Percentiles rank a stretch among this genome's conserved stretches.
Conservation (phyloP, 2,329 filamentous ascomycete species). For the Paecilomyces sp. region DNA sequence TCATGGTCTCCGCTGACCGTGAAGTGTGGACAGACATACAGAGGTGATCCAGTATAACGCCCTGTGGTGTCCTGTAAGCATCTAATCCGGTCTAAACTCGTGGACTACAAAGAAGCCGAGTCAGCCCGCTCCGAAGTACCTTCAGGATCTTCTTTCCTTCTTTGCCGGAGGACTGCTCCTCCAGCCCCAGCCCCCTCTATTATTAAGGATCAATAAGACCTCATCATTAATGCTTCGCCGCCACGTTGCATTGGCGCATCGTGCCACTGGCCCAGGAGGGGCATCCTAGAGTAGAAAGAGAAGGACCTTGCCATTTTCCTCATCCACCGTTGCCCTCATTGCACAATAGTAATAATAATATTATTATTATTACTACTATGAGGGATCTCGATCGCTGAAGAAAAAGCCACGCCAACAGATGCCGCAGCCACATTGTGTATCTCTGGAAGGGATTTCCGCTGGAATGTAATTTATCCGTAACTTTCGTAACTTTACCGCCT, state of each 20-base stretch:
- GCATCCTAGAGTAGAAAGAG: neutral
- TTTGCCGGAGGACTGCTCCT: neutral
- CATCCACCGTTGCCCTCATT: neutral
- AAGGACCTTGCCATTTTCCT: neutral
- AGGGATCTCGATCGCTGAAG: neutral
- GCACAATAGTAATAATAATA: neutral
- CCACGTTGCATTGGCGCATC: neutral
- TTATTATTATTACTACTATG: neutral
- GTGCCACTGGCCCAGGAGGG: neutral
- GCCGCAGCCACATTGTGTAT: too few species aligned
- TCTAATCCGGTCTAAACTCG: too few species aligned
- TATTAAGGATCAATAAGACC: neutral
- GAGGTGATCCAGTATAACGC: neutral
- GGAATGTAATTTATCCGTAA: neutral
- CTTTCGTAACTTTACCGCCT: neutral
- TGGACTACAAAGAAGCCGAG: too few species aligned
- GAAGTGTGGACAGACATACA: neutral
- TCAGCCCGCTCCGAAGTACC: neutral
- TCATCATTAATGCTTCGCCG: neutral
- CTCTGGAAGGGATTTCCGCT: neutral
- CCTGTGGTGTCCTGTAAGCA: neutral
- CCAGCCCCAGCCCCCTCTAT: neutral
- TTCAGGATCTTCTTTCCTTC: neutral
- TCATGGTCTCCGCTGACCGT: too few species aligned
- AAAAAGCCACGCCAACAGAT: neutral